Conservation (phyloP, 2,329 filamentous ascomycete genomes). For the Pyrenophora seminiperda region DNA sequence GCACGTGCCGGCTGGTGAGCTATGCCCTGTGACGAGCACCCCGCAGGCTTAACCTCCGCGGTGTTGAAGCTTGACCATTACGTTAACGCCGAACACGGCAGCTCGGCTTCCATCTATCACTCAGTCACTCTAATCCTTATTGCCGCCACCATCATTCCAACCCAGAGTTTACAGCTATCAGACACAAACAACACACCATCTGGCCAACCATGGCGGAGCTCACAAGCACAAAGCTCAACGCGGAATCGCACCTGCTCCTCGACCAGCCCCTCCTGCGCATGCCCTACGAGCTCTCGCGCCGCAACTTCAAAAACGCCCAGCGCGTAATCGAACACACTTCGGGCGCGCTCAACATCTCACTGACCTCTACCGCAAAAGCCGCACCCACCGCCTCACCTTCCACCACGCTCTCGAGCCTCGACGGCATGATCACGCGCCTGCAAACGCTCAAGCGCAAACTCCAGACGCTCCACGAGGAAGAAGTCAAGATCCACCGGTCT, state of each 20-base stretch:
- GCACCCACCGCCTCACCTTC: conserved; percentile 56
- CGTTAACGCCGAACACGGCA: conserved; percentile 3
- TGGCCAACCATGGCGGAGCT: conserved; percentile 52
- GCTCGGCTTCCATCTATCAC: not conserved
- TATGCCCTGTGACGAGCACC: conserved; percentile 29
- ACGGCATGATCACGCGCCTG: conserved; percentile 84
- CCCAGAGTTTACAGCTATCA: not conserved
- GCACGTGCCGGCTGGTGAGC: conserved; percentile 24
- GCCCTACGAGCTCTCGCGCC: conserved; percentile 88
- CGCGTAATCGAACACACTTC: conserved; percentile 75
- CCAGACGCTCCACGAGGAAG: conserved; percentile 75
- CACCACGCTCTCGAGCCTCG: conserved; percentile 73
- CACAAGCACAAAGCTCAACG: conserved; percentile 69
- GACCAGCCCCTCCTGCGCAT: conserved; percentile 94
- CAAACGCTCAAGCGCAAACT: conserved; percentile 89
- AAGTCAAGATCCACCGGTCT: conserved; percentile 75
- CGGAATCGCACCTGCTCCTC: conserved; percentile 75
- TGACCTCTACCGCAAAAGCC: conserved; percentile 63
- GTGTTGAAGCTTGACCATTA: conserved; percentile 13
- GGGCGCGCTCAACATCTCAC: conserved; percentile 63
- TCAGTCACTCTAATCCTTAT: conserved; percentile 1
- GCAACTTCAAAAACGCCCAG: conserved; percentile 89
- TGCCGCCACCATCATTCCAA: not conserved
- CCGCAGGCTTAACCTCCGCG: conserved; percentile 24
- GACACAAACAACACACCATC: not conserved